Base-by-base conservation (phyloP, 768 basidiomycete species). In the Daedalea quercina region DNA sequence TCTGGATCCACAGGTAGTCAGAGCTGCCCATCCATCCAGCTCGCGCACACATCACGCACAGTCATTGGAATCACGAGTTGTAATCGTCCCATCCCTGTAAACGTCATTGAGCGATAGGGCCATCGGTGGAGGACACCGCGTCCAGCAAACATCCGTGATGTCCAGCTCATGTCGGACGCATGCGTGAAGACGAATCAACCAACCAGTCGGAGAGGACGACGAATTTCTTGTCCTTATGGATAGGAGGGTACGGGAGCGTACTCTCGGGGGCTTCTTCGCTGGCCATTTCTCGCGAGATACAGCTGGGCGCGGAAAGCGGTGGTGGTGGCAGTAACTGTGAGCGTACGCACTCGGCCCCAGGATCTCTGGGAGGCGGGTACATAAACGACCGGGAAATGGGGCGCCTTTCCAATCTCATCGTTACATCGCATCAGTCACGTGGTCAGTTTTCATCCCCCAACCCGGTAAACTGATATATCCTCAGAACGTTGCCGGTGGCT, bases 131-230 rank as follows among this genome's bases (percentile, higher is more conserved):
- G 11, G n/a, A 19, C 35, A 37, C 23, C 46, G 31, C 33, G 20
- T 49, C 52, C 50, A 50, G 56, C 41, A 34, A 28, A 40, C 41
- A 37, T 23, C 9, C 19, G 44, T 17, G 33, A 33, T 51, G 50
- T 35, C 48, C 35, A 24, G 35, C 35, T 24, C 22, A 43, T 11
- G 22, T 28, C 45, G 44, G 44, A 43, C 44, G 52, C 52, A 53
- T 35, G 50, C 43, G 44, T 47, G 48, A 46, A 45, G 54, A 54
- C 56, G 56, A 56, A 56, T 58, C 54, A 55, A 45, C 53, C 51
- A 64, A 93, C 92, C 94, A 97, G 66, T 97, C 94, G 50, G 90
- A 90, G 43, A 95, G 73, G 11, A 88, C 88, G 19, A 95, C 82
- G 55, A 93, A 94, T 63, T 80, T 79, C 70, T 91, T 90, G 71